Percentiles rank a stretch among this genome's conserved stretches.
Conservation (phyloP, 805 yeast species). For the Saturnispora sanitii region DNA sequence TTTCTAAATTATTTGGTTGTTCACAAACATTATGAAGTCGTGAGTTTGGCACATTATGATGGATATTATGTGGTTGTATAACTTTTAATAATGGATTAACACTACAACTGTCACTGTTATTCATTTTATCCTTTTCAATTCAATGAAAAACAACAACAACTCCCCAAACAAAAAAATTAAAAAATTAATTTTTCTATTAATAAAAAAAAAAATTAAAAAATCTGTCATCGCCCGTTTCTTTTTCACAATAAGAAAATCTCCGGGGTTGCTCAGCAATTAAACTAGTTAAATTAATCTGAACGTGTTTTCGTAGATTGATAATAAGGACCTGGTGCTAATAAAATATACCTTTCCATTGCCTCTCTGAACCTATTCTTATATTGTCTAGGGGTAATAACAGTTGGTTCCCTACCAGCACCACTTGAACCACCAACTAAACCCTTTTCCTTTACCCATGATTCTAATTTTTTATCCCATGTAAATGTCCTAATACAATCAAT, state of each 20-base stretch:
- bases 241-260: neutral
- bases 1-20: neutral
- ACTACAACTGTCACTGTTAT: too few species aligned
- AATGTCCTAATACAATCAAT: conserved; percentile 91
- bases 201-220: too few species aligned
- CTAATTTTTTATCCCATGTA: conserved; percentile 97
- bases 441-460: conserved; percentile 97
- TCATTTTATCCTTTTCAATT: too few species aligned
- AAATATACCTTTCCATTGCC: conserved; percentile 92
- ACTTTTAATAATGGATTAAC: too few species aligned
- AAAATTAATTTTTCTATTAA: too few species aligned
- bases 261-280: conserved; percentile 1
- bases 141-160: too few species aligned
- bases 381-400: conserved; percentile 94
- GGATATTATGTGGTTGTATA: too few species aligned
- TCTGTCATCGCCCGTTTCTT: neutral
- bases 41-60: too few species aligned
- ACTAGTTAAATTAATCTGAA: neutral
- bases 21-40: neutral
- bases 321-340: conserved; percentile 76
- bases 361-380: conserved; percentile 90
- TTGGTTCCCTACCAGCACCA: conserved; percentile 84
- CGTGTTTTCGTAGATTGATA: conserved; percentile 21
- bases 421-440: conserved; percentile 73
- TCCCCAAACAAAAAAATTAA: too few species aligned